Conservation (phyloP, 768 basidiomycete genomes). For the Mycena olivaceomarginata region DNA sequence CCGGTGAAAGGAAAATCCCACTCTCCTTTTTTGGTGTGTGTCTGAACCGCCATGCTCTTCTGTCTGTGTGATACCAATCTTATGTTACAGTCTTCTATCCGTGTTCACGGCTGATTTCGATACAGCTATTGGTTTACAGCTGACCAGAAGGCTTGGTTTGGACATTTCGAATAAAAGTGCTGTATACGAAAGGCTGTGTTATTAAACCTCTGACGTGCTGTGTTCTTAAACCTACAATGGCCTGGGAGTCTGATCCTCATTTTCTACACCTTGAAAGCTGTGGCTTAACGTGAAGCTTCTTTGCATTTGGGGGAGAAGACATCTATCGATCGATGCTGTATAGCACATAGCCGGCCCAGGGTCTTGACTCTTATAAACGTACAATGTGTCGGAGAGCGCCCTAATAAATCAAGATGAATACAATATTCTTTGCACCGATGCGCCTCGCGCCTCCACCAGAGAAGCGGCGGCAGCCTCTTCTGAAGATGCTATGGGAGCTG, state of each 20-base stretch:
- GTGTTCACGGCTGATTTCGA: background rate
- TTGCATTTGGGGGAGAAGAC: background rate
- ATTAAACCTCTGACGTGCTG: background rate
- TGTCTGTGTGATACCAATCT: constrained; percentile 5
- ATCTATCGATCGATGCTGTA: too few species aligned
- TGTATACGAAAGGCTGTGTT: background rate
- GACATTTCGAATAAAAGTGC: constrained; percentile 4
- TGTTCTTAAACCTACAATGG: background rate
- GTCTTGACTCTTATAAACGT: too few species aligned
- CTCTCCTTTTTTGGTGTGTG: too few species aligned
- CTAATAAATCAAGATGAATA: constrained; percentile 14
- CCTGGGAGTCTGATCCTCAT: background rate
- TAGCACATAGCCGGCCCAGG: too few species aligned
- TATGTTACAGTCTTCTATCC: constrained; percentile 1
- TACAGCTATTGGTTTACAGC: background rate
- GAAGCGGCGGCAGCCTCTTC: constrained; percentile 27
- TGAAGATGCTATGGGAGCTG: constrained; percentile 30
- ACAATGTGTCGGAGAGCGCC: too few species aligned
- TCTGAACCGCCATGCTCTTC: too few species aligned
- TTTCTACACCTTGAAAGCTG: background rate
- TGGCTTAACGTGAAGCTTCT: constrained; percentile 5
- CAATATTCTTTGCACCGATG: constrained; percentile 36
- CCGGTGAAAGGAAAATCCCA: too few species aligned
- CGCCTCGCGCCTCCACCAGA: constrained; percentile 30
- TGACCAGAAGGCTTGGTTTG: background rate